Evolutionary conservation across 2,329 filamentous ascomycete species (phyloP), one percentile per base, ranked within the genome.

Genomic region (Coniella lustricola): DNA sequence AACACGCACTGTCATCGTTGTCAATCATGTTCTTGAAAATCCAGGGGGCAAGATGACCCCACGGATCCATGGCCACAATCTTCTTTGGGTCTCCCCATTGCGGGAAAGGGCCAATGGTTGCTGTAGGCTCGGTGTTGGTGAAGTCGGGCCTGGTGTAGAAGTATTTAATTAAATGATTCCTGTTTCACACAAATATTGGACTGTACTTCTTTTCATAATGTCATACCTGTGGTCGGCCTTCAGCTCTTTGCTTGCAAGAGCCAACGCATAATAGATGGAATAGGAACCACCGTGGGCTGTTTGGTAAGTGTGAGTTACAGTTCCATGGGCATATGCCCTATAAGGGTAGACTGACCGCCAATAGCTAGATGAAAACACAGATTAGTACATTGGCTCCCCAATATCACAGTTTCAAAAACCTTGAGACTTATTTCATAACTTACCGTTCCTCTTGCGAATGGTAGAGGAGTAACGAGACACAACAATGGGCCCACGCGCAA

Each of bases 1-100:
- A n/a, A n/a, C 40, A 60, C 65, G 48, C 65, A 79, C 79, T 70
- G 57, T 88, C 81, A 38, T 96, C 82, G 44, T 84, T 81, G 42
- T 86, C 75, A 59, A 93, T 90, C 39, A 80, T 76, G 54, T 91
- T 82, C 55, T 85, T 86, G 71, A 85, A 95, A 2, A 94, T 69
- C 84, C 85, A 90, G 8, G 88, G 87, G 8, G 85, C 79, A 52
- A 95, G 72, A 69, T 97, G 93, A 7, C 93, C 91, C 65, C 85
- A 87, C 0, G 91, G 91, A 63, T 97, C 93, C 89, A 98, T 95
- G 16, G 91, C 88, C 13, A 97, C 91, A 54, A 98, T 97, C 73
- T 96, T 97, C 67, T 88, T 89, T 60, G 79, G 80, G 62, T 95
- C 87, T 21, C 78, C 79, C 91, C 91, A 98, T 68, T 93, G 82